Conservation (phyloP, 345 rosid genomes). For the Crucihimalaya himalaica region DNA sequence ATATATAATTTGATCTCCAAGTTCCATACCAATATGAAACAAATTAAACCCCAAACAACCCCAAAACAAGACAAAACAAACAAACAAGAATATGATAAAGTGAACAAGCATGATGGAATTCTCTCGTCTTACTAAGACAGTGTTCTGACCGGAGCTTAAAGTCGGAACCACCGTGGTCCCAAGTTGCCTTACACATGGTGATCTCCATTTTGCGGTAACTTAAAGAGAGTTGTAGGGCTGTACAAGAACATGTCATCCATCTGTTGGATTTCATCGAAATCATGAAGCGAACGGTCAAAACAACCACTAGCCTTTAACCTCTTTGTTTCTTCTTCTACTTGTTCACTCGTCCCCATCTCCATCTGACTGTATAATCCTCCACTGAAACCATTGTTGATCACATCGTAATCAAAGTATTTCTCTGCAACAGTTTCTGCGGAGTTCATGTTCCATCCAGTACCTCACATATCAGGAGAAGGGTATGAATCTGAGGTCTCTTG, state of each 20-base stretch:
- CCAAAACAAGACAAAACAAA: constrained; percentile 18
- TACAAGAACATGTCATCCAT: constrained; percentile 85
- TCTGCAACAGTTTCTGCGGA: constrained; percentile 26
- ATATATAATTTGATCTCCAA: constrained; percentile 20
- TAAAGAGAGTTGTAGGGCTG: constrained; percentile 29
- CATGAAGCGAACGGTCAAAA: no score
- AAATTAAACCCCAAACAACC: constrained; percentile 35
- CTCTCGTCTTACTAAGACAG: constrained; percentile 28
- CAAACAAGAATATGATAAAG: constrained; percentile 28
- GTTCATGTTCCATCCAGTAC: constrained; percentile 33
- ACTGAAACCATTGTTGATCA: constrained; percentile 41
- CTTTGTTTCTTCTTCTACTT: no score
- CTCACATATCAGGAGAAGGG: constrained; percentile 37
- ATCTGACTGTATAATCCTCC: no score
- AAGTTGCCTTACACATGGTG: background rate
- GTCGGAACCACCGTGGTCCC: constrained; percentile 24
- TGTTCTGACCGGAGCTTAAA: constrained; percentile 14
- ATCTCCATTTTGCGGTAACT: background rate
- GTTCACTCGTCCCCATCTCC: no score
- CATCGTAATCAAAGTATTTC: constrained; percentile 39
- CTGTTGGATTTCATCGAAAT: no score
- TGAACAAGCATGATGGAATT: constrained; percentile 16
- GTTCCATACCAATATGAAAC: constrained; percentile 36
- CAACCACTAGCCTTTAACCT: no score
- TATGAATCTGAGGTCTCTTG: constrained; percentile 40